Conservation (phyloP, 2,329 filamentous ascomycete genomes). For the Fusarium sp. region DNA sequence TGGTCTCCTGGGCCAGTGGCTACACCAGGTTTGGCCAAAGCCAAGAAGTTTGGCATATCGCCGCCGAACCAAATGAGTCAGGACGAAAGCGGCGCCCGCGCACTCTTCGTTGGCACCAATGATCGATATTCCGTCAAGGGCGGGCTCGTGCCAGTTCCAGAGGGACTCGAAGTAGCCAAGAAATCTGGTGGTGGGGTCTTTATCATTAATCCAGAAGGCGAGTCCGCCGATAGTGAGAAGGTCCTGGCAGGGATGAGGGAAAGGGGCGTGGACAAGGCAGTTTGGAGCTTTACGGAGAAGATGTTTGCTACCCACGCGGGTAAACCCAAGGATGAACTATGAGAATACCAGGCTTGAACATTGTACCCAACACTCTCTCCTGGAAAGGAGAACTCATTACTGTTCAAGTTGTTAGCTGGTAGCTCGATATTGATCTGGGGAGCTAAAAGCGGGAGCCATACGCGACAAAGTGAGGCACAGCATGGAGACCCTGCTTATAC, state of each 20-base stretch:
- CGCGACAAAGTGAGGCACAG: no score
- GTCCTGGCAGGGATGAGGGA: background rate
- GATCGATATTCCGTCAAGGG: background rate
- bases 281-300: background rate
- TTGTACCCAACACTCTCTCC: background rate
- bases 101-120: constrained; percentile 1
- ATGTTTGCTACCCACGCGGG: background rate
- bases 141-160: background rate
- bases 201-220: background rate
- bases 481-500: no score
- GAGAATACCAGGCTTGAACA: background rate
- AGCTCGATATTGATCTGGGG: no score
- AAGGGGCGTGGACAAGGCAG: background rate
- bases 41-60: background rate
- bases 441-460: no score
- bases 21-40: background rate
- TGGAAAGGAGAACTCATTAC: background rate
- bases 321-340: background rate
- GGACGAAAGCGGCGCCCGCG: background rate
- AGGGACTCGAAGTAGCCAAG: background rate
- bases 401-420: background rate
- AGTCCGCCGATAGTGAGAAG: constrained; percentile 9
- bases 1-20: background rate
- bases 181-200: constrained; percentile 2
- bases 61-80: background rate